A percentile compares a stretch with the other conserved stretches of the same genome.
phyloP scores from a whole-genome alignment of 495 filamentous ascomycete species.

The Neurospora terricola region DNA sequence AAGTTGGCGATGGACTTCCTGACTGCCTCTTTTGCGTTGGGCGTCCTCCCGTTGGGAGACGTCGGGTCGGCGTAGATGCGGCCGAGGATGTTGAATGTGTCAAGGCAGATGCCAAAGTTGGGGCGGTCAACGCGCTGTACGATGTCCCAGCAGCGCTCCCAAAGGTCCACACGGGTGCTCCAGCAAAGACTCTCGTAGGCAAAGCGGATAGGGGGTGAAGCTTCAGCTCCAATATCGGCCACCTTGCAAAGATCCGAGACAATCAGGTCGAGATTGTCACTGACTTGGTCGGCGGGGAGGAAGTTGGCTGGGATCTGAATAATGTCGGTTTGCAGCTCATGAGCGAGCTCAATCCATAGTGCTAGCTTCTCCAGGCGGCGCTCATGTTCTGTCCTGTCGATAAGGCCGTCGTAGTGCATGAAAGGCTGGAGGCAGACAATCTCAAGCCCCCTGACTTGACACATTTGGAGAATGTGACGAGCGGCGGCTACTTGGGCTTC shows the following conservation, averaged over 20 bases:
- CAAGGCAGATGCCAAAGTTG: conserved; percentile 72
- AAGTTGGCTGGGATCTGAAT: conserved; percentile 71
- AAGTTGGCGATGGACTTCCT: conserved; percentile 48
- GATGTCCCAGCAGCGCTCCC: conserved; percentile 66
- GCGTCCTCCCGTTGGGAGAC: conserved; percentile 37
- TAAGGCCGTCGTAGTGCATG: conserved; percentile 66
- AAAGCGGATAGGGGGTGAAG: conserved; percentile 51
- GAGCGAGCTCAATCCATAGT: conserved; percentile 59
- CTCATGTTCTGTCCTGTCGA: conserved; percentile 52
- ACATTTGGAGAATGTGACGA: conserved; percentile 41
- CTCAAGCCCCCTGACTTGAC: conserved; percentile 44
- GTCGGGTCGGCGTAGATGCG: conserved; percentile 65
- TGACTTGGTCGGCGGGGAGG: conserved; percentile 46
- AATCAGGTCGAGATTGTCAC: conserved; percentile 47
- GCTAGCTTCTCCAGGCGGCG: conserved; percentile 50
- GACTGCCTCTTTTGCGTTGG: conserved; percentile 50
- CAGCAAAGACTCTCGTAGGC: conserved; percentile 72
- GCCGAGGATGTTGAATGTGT: conserved; percentile 74
- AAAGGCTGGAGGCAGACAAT: conserved; percentile 74
- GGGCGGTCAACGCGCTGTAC: conserved; percentile 52
- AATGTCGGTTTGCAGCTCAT: conserved; percentile 54
- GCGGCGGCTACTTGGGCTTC: conserved; percentile 50
- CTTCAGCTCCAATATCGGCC: conserved; percentile 50
- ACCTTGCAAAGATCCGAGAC: conserved; percentile 54
- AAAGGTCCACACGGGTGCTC: conserved; percentile 60